Evolutionary conservation across 495 filamentous ascomycete species (phyloP).

Genomic region (Trichoderma virens): DNA sequence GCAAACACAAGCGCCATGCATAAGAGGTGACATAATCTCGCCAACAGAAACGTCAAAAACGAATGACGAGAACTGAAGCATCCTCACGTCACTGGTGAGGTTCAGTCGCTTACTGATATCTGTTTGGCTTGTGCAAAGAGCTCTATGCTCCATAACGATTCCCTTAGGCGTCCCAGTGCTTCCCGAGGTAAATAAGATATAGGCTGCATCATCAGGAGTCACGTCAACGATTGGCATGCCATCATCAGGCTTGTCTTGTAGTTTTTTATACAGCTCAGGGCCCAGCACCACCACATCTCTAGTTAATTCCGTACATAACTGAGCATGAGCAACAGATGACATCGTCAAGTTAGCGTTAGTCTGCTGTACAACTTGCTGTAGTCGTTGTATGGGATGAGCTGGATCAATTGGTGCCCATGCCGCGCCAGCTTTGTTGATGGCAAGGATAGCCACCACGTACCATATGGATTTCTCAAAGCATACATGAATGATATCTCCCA

Average conservation of each 20-base stretch:
- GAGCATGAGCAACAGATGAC: conserved; percentile 13
- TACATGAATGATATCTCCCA: conserved; percentile 46
- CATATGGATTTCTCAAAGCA: conserved; percentile 48
- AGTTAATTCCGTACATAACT: neutral
- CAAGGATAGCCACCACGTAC: conserved; percentile 25
- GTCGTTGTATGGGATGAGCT: neutral
- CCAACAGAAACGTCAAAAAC: conserved; percentile 53
- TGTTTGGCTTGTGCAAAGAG: conserved; percentile 28
- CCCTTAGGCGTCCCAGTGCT: conserved; percentile 36
- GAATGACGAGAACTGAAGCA: conserved; percentile 55
- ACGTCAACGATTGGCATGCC: no score
- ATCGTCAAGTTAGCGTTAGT: conserved; percentile 30
- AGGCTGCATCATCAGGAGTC: conserved; percentile 18
- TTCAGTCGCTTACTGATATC: conserved; percentile 33
- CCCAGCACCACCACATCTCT: no score
- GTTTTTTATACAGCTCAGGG: no score
- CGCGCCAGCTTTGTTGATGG: conserved; percentile 8
- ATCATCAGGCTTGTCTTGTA: no score
- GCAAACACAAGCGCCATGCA: neutral
- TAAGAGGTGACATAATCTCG: conserved; percentile 15
- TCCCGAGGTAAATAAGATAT: conserved; percentile 50
- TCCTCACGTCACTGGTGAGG: conserved; percentile 32
- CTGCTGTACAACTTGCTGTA: neutral
- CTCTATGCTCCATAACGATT: conserved; percentile 34
- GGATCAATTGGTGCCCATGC: conserved; percentile 26